A percentile compares a stretch with the other conserved stretches of the same genome.
Conservation (phyloP, 306 rosid species). For the Cucumis melo region DNA sequence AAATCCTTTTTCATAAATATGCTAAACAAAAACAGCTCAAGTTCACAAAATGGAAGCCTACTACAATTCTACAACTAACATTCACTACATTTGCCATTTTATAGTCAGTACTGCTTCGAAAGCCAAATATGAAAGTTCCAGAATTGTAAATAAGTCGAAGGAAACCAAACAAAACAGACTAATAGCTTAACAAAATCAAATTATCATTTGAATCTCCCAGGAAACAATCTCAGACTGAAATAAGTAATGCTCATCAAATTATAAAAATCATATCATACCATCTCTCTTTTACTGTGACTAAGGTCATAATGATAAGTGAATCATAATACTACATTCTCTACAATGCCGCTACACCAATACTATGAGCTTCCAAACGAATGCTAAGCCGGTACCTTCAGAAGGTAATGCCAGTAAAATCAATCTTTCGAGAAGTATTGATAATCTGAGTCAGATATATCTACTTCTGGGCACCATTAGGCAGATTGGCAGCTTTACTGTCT, state of each 20-base stretch:
- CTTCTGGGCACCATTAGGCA: slow-evolving; percentile 28
- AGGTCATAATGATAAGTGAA: not conserved
- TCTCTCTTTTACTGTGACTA: not conserved
- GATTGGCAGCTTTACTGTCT: slow-evolving; percentile 17
- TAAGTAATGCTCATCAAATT: not conserved
- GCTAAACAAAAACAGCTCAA: not conserved
- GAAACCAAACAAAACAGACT: not conserved
- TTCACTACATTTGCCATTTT: not conserved
- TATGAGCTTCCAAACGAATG: not conserved
- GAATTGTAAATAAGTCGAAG: not conserved
- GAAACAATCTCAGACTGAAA: not conserved
- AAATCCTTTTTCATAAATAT: not conserved
- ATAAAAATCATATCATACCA: not conserved
- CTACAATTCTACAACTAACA: no score
- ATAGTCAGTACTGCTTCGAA: not conserved
- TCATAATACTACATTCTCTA: not conserved
- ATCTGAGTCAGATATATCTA: not conserved
- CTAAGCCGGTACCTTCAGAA: not conserved
- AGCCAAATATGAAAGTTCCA: not conserved
- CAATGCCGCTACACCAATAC: not conserved
- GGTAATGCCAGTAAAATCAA: not conserved
- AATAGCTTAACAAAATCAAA: not conserved
- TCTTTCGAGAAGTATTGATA: not conserved
- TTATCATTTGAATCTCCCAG: not conserved
- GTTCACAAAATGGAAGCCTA: not conserved